Conservation (phyloP, 345 rosid genomes). For the Sisymbrium altissimum region DNA sequence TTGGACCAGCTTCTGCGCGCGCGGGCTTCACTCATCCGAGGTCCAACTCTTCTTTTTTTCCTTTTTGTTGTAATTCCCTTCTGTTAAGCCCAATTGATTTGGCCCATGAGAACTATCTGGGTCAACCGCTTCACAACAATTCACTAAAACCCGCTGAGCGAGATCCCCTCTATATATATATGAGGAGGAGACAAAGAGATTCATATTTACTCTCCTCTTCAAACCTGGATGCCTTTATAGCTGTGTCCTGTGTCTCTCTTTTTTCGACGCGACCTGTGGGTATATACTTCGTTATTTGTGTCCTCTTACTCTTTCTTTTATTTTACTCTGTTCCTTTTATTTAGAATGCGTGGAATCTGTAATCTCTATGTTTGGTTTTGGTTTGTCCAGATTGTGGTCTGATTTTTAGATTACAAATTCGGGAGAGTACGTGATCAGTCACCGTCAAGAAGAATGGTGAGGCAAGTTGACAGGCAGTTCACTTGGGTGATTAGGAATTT, state of each 20-base stretch:
- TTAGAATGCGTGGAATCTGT: too few species aligned
- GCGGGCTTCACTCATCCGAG: not conserved
- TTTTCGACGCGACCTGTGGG: not conserved
- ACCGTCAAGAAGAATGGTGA: not conserved
- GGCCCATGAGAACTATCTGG: not conserved
- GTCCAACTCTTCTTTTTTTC: not conserved
- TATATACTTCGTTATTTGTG: not conserved
- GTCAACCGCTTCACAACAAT: not conserved
- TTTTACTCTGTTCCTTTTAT: too few species aligned
- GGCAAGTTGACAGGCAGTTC: not conserved
- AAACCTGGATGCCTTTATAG: not conserved
- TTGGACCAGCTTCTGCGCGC: too few species aligned
- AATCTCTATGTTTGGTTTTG: not conserved
- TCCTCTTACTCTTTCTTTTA: too few species aligned
- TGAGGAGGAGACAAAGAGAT: not conserved
- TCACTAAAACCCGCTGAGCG: not conserved
- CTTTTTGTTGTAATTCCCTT: not conserved
- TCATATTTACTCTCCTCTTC: not conserved
- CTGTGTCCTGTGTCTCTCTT: not conserved
- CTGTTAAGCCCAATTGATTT: not conserved
- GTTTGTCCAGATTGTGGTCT: not conserved
- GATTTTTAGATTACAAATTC: not conserved
- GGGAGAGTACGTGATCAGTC: not conserved
- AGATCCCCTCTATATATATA: too few species aligned
- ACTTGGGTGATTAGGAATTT: conserved; percentile 1